These are phyloP conservation scores for Cladorrhinum sp. DNA, from an alignment of 2,329 filamentous ascomycete genomes.

Conservation along the genomic window DNA sequence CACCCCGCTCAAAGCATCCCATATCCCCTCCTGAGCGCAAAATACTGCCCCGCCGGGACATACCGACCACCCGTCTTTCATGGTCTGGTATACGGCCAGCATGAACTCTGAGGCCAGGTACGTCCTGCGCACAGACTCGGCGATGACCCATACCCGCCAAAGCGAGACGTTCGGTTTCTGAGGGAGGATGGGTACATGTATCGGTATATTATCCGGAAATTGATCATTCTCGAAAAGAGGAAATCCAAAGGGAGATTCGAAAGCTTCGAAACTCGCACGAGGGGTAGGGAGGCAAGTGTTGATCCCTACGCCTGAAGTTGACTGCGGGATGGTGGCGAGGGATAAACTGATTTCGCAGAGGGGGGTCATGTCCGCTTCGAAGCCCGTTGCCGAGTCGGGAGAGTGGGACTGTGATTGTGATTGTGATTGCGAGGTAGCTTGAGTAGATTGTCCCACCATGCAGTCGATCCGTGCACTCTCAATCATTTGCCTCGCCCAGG, in stretches of 20 bases:
- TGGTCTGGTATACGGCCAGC: conserved; percentile 23
- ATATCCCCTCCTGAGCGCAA: conserved; percentile 27
- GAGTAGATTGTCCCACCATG: neutral
- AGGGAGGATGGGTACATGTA: neutral
- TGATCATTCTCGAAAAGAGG: too few relatives aligned
- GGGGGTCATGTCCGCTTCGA: neutral
- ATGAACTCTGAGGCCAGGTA: conserved; percentile 25
- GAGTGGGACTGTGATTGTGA: neutral
- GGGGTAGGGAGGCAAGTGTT: neutral
- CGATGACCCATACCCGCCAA: conserved; percentile 33
- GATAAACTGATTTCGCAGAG: neutral
- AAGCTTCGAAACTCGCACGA: too few relatives aligned
- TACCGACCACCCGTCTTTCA: conserved; percentile 23
- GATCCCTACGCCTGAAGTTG: neutral
- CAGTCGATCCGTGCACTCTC: conserved; percentile 18
- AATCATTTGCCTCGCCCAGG: conserved; percentile 20
- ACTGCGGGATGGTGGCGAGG: neutral
- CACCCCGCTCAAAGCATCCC: conserved; percentile 27
- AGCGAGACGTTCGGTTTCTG: neutral
- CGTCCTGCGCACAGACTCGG: conserved; percentile 33
- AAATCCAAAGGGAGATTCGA: neutral
- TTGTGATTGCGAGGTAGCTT: too few relatives aligned
- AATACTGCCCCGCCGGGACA: conserved; percentile 29
- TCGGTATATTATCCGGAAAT: too few relatives aligned
- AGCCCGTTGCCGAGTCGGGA: too few relatives aligned